phyloP scores from a whole-genome alignment of 1,284 basidiomycete genomes.

The Tetrapyrgos nigripes region DNA sequence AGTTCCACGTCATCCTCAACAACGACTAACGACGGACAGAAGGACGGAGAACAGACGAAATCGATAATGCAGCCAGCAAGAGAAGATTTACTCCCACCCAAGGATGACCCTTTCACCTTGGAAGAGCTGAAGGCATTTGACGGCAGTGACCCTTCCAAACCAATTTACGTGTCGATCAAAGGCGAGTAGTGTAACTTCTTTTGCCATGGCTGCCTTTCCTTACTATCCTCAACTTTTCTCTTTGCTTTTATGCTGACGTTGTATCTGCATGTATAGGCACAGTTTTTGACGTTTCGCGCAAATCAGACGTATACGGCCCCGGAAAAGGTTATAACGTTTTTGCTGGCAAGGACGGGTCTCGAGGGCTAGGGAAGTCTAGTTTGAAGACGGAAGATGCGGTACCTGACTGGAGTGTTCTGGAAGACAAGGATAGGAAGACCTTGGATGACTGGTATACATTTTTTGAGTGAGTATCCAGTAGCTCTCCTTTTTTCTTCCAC shows the following conservation, averaged over 20 bases:
- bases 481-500: neutral
- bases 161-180: constrained; percentile 91
- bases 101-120: constrained; percentile 77
- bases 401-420: constrained; percentile 84
- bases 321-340: constrained; percentile 77
- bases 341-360: constrained; percentile 91
- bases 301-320: constrained; percentile 82
- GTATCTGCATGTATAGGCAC: constrained; percentile 56
- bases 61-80: constrained; percentile 74
- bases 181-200: constrained; percentile 49
- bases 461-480: constrained; percentile 50
- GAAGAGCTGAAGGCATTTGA: constrained; percentile 75
- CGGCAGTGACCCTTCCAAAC: constrained; percentile 66
- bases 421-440: constrained; percentile 81
- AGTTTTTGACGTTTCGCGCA: constrained; percentile 85
- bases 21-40: neutral
- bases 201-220: no score
- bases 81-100: constrained; percentile 74
- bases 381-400: constrained; percentile 89
- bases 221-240: neutral
- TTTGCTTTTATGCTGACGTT: neutral
- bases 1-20: constrained; percentile 6
- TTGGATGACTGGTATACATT: constrained; percentile 92
- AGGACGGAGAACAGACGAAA: constrained; percentile 49
- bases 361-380: constrained; percentile 85